Conservation (phyloP, 1,139 yeast genomes). For the Zygotorulaspora mrakii region DNA sequence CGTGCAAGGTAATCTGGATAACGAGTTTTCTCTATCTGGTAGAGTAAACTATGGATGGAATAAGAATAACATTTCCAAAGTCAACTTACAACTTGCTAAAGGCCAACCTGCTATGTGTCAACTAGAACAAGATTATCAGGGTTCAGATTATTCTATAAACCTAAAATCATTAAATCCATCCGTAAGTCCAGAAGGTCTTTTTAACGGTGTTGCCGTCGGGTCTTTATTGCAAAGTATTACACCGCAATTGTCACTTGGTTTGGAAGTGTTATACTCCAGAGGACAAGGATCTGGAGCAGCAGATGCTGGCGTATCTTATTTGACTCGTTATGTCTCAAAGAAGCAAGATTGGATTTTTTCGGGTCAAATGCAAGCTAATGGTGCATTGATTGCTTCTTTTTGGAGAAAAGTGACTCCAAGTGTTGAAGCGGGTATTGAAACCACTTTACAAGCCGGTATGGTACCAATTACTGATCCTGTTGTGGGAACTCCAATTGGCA, state of each 20-base stretch:
- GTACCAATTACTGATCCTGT: slow-evolving; percentile 77
- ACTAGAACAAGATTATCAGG: slow-evolving; percentile 94
- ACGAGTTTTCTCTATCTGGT: slow-evolving; percentile 81
- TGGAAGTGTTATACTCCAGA: slow-evolving; percentile 86
- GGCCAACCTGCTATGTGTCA: slow-evolving; percentile 94
- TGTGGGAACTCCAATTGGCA: slow-evolving; percentile 76
- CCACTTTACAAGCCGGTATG: slow-evolving; percentile 75
- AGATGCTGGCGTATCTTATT: slow-evolving; percentile 86
- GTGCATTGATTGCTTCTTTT: slow-evolving; percentile 83
- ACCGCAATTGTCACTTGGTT: slow-evolving; percentile 79
- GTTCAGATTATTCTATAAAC: slow-evolving; percentile 81
- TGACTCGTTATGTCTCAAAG: slow-evolving; percentile 82
- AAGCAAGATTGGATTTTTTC: slow-evolving; percentile 80
- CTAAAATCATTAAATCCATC: slow-evolving; percentile 90
- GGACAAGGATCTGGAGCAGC: slow-evolving; percentile 76
- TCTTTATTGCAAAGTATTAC: slow-evolving; percentile 88
- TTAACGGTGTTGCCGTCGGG: slow-evolving; percentile 89
- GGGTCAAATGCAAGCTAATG: slow-evolving; percentile 92
- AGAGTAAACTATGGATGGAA: slow-evolving; percentile 93
- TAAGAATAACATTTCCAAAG: slow-evolving; percentile 71
- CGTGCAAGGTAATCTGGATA: slow-evolving; percentile 88
- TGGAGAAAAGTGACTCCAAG: slow-evolving; percentile 90
- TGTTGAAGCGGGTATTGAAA: slow-evolving; percentile 96
- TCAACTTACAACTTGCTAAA: slow-evolving; percentile 81
- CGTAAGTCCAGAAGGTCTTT: slow-evolving; percentile 60